These are phyloP conservation scores for Penstemon davidsonii DNA, from an alignment of 257 asterid genomes.

Conservation along the genomic window DNA sequence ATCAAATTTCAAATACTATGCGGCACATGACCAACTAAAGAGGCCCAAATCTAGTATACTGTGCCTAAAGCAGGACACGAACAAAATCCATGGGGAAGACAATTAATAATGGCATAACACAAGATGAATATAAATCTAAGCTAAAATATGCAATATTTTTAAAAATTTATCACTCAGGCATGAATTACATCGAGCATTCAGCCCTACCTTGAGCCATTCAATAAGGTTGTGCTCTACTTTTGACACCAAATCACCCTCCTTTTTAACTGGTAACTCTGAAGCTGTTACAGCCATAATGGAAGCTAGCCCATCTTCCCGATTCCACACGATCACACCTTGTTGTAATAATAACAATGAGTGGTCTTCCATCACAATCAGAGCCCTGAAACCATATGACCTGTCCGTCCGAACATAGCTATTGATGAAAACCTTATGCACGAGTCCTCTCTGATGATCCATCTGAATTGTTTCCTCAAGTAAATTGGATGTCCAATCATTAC, in stretches of 20 bases:
- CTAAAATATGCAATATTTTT: neutral
- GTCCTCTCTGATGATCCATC: constrained; percentile 76
- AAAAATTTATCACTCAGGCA: constrained; percentile 3
- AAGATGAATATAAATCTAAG: constrained; percentile 24
- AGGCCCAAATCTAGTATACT: constrained; percentile 10
- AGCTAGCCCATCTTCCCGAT: constrained; percentile 95
- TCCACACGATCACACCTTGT: constrained; percentile 94
- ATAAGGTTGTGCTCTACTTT: constrained; percentile 91
- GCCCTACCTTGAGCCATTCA: constrained; percentile 91
- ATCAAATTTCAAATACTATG: neutral
- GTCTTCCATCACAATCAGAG: constrained; percentile 95
- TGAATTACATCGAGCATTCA: constrained; percentile 9
- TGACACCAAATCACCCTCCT: constrained; percentile 90
- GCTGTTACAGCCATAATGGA: constrained; percentile 84
- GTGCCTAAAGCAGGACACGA: constrained; percentile 20
- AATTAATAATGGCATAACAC: neutral
- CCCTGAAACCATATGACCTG: constrained; percentile 92
- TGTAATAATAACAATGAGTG: constrained; percentile 79
- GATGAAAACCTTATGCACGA: constrained; percentile 73
- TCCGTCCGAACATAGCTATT: constrained; percentile 82
- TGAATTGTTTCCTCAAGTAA: constrained; percentile 65
- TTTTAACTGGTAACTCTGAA: constrained; percentile 85
- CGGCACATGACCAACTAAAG: constrained; percentile 7
- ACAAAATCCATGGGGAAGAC: constrained; percentile 17
- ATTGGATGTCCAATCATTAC: constrained; percentile 60